phyloP scores from a whole-genome alignment of 164 flowering plant genomes.

The Akebia trifoliata region DNA sequence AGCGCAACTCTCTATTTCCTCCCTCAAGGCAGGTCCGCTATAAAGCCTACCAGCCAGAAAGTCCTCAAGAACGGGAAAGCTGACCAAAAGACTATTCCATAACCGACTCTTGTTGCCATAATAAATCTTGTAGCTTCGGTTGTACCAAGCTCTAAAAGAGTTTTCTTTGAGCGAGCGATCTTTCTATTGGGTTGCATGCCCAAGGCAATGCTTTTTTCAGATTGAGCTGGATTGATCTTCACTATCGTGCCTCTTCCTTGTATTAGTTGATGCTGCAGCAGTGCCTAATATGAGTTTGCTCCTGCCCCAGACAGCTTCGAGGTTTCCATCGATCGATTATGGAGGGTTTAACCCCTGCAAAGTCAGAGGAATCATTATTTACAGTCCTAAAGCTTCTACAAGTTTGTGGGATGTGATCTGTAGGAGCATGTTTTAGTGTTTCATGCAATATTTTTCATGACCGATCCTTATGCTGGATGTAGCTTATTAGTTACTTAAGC shows the following conservation, averaged over 20 bases:
- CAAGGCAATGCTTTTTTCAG: not conserved
- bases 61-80: constrained; percentile 2
- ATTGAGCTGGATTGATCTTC: not conserved
- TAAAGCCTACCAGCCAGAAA: constrained; percentile 5
- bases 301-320: constrained; percentile 13
- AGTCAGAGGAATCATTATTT: too few relatives aligned
- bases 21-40: too few relatives aligned
- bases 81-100: constrained; percentile 6
- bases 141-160: too few relatives aligned
- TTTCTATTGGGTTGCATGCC: not conserved
- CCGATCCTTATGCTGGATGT: too few relatives aligned
- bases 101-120: constrained; percentile 1
- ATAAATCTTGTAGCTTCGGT: not conserved
- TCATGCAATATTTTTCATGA: too few relatives aligned
- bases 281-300: constrained; percentile 17
- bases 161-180: not conserved
- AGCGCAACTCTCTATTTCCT: not conserved
- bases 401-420: too few relatives aligned
- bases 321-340: constrained; percentile 12
- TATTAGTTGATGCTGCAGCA: not conserved
- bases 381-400: too few relatives aligned
- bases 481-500: too few relatives aligned
- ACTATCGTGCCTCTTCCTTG: not conserved
- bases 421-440: too few relatives aligned
- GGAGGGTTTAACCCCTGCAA: constrained; percentile 2